Evolutionary conservation across 106 monocot genomes (phyloP), one percentile per base, ranked within the genome.

Genomic region (Hemerocallis citrina): DNA sequence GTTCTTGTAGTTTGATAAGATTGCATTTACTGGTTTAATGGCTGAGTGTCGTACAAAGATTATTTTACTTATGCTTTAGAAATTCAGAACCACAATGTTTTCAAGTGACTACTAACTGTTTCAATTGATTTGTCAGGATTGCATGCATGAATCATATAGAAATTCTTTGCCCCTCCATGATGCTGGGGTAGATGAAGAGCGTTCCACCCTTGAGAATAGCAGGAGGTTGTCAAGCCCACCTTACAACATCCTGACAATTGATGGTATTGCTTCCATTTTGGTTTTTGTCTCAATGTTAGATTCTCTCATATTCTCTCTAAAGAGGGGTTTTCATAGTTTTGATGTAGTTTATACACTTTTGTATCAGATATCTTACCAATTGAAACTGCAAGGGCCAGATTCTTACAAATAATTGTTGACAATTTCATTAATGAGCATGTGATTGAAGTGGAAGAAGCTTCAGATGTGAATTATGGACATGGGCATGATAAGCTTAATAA

Each of bases 291-390:
- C 6, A n/a, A 19, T 42, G 38, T 19, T 43, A 48, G 36, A 15
- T 16, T 17, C 19, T 31, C 16, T 16, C 16, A 66, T 23, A 17
- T 44, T 15, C 19, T 43, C 7, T 20, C 29, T 55, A 14, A 41
- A 14, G 25, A 14, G 15, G 27, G 54, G 32, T 32, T 49, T 54
- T 32, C 23, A n/a, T 45, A 36, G 15, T 37, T 70, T 49, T 34
- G 15, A 52, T 11, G 20, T 35, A 5, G 23, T 12, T 13, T 67
- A 59, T 59, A 23, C 10, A 34, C 38, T 6, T 39, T 51, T 69
- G 43, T 16, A 21, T n/a, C 80, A 95, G 95, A 95, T 86, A 64
- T 95, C 59, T 54, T 64, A 29, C 95, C 89, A 28, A 90, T 95
- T 52, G 95, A 95, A 68, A 78, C 52, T 66, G 83, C 83, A 44